These are phyloP conservation scores for Leccinum variicolor DNA, from an alignment of 768 basidiomycete genomes.

Conservation along the genomic window DNA sequence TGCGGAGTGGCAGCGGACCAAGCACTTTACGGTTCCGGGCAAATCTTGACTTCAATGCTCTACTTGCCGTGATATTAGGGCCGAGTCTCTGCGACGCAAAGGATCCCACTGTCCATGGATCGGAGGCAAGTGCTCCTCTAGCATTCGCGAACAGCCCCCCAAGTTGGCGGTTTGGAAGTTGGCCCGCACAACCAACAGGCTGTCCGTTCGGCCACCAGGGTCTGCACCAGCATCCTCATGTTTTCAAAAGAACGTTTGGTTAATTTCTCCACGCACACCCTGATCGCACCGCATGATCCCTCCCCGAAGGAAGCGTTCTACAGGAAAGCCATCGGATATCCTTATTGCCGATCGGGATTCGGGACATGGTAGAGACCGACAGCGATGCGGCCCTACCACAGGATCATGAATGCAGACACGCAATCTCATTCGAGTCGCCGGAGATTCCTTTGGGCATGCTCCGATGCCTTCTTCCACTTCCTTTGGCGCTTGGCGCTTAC, in stretches of 20 bases:
- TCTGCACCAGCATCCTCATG: slow-evolving; percentile 83
- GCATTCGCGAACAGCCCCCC: too few relatives aligned
- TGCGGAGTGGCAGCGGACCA: too few relatives aligned
- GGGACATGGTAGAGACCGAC: slow-evolving; percentile 93
- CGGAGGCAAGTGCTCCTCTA: too few relatives aligned
- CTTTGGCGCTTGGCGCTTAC: background rate
- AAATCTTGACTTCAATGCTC: too few relatives aligned
- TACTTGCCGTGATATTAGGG: too few relatives aligned
- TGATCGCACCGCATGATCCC: background rate
- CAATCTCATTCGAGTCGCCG: slow-evolving; percentile 25
- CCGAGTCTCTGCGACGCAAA: too few relatives aligned
- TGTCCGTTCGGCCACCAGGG: slow-evolving; percentile 60
- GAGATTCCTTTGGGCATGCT: slow-evolving; percentile 89
- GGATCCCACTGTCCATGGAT: too few relatives aligned
- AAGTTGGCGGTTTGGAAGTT: too few relatives aligned
- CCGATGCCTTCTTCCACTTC: background rate
- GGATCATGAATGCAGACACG: too few relatives aligned
- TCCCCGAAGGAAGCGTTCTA: slow-evolving; percentile 83
- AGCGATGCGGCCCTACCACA: slow-evolving; percentile 70
- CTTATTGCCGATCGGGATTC: slow-evolving; percentile 91
- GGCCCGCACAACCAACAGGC: too few relatives aligned
- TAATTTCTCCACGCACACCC: slow-evolving; percentile 28
- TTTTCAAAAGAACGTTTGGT: slow-evolving; percentile 84
- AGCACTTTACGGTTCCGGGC: too few relatives aligned
- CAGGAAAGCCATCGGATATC: slow-evolving; percentile 54